Evolutionary conservation across 106 monocot species (phyloP).

Genomic region (Triglochin maritima): DNA sequence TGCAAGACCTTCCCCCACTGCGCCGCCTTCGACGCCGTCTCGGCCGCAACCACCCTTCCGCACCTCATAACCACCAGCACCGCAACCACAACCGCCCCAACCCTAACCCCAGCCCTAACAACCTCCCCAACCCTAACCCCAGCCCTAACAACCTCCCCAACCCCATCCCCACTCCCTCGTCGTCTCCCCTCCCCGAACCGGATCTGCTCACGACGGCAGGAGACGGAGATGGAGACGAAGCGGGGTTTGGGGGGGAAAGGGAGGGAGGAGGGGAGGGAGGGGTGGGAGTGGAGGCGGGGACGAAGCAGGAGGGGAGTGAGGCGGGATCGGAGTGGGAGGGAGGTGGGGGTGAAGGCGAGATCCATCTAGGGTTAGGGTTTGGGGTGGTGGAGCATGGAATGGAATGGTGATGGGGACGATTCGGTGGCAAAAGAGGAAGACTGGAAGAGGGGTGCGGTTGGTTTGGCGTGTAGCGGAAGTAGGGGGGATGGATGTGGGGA

Average conservation of each 20-base stretch:
- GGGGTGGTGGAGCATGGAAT: too few relatives aligned
- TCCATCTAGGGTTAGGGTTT: too few relatives aligned
- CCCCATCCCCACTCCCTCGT: neutral
- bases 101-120: neutral
- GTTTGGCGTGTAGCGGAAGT: too few relatives aligned
- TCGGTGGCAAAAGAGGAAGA: too few relatives aligned
- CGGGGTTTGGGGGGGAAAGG: neutral
- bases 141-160: neutral
- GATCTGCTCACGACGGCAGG: neutral
- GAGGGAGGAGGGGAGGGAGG: neutral
- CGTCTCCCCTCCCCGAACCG: neutral
- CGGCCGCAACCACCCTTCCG: neutral
- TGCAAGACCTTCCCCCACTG: conserved; percentile 46
- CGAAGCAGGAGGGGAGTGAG: neutral
- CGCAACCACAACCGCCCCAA: neutral
- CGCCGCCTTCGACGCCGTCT: neutral
- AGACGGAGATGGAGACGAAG: neutral
- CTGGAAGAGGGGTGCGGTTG: too few relatives aligned
- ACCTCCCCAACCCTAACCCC: neutral
- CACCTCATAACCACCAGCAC: conserved; percentile 1
- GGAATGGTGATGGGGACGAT: too few relatives aligned
- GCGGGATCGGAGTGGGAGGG: neutral
- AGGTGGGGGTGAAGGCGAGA: neutral
- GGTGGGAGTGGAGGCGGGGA: neutral
- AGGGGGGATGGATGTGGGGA: too few relatives aligned